Evolutionary conservation across 768 basidiomycete genomes (phyloP).

Genomic region (Hypholoma sublateritium): DNA sequence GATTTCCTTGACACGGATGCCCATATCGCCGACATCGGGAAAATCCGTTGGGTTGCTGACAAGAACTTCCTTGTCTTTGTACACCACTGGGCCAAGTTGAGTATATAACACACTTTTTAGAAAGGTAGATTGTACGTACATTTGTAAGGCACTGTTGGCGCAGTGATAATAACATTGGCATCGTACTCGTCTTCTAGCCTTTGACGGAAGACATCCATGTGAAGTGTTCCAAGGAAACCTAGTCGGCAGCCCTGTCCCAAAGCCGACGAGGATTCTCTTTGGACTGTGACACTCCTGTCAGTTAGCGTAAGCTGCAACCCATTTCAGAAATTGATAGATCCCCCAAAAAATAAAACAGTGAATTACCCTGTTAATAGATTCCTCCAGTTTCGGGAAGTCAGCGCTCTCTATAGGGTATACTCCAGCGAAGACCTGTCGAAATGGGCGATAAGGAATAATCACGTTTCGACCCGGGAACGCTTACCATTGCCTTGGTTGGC

Average conservation of each 20-base stretch:
- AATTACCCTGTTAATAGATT: slow-evolving; percentile 84
- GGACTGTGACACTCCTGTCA: slow-evolving; percentile 86
- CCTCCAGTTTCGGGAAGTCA: slow-evolving; percentile 93
- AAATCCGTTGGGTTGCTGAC: slow-evolving; percentile 97
- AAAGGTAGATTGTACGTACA: slow-evolving; percentile 37
- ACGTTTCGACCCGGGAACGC: neutral
- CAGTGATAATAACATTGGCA: slow-evolving; percentile 91
- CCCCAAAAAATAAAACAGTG: slow-evolving; percentile 10
- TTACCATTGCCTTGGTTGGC: slow-evolving; percentile 91
- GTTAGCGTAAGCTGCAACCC: slow-evolving; percentile 69
- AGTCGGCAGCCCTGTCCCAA: slow-evolving; percentile 94
- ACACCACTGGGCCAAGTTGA: slow-evolving; percentile 56
- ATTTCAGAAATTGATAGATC: neutral
- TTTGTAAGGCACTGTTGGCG: slow-evolving; percentile 94
- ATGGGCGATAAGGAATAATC: slow-evolving; percentile 3
- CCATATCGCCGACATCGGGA: slow-evolving; percentile 73
- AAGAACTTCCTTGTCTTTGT: slow-evolving; percentile 57
- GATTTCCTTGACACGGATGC: slow-evolving; percentile 65
- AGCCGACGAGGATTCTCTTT: slow-evolving; percentile 90
- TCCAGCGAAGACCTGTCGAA: slow-evolving; percentile 82
- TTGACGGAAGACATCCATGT: slow-evolving; percentile 97
- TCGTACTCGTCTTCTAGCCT: slow-evolving; percentile 96
- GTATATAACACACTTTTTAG: slow-evolving; percentile 2
- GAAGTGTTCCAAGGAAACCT: slow-evolving; percentile 93
- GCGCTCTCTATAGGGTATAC: slow-evolving; percentile 90